Percentiles rank a stretch among this genome's conserved stretches.
Evolutionary conservation across 1,284 basidiomycete species (phyloP).

Genomic region (Cystobasidiaceae sp.): DNA sequence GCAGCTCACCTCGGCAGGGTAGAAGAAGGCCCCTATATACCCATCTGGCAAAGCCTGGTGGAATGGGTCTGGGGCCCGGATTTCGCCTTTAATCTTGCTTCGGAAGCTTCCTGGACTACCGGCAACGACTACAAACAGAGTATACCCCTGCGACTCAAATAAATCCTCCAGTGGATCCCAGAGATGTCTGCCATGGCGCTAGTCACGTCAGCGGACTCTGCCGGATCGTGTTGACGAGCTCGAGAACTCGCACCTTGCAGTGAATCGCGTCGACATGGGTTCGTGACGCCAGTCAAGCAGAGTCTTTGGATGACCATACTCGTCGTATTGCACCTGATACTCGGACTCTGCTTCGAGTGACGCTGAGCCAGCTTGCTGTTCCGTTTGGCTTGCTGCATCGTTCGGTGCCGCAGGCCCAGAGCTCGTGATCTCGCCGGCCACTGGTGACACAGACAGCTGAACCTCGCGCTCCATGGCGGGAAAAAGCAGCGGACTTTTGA

Average conservation of each 20-base stretch:
- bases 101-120: no score
- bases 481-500: no score
- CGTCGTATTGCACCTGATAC: not conserved
- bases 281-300: not conserved
- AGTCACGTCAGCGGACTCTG: no score
- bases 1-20: not conserved
- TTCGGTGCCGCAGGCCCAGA: no score
- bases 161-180: not conserved
- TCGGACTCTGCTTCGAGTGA: no score
- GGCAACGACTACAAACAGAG: not conserved
- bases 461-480: no score
- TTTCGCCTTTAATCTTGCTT: not conserved
- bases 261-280: not conserved
- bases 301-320: not conserved
- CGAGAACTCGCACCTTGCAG: no score
- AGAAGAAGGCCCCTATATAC: not conserved
- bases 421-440: no score
- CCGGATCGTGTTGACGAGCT: no score
- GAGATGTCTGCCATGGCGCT: not conserved
- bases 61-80: not conserved
- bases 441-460: no score
- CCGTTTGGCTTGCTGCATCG: no score
- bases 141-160: not conserved
- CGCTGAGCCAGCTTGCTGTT: no score
- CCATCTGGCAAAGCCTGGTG: not conserved